Evolutionary conservation across 176 grass and related monocot species (phyloP).

Genomic region (Olyra latifolia): DNA sequence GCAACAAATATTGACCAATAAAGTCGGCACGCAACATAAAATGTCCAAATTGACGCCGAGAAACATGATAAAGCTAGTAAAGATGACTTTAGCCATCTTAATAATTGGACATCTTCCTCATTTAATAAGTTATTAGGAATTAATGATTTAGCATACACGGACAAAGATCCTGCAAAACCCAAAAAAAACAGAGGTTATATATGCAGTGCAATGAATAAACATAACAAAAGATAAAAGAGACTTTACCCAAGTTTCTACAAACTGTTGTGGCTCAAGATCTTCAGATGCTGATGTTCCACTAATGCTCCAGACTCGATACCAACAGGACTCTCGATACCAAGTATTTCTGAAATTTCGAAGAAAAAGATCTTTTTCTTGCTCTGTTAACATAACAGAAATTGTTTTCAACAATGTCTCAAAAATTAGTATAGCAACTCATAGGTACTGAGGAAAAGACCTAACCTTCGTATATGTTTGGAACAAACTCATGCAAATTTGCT

Average conservation of each 20-base stretch:
- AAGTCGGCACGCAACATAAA: slow-evolving; percentile 19
- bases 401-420: slow-evolving; percentile 20
- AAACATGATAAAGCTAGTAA: not conserved
- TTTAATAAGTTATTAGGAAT: slow-evolving; percentile 76
- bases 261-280: slow-evolving; percentile 46
- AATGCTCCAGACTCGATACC: slow-evolving; percentile 38
- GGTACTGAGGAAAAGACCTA: too few species aligned
- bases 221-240: slow-evolving; percentile 8
- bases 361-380: slow-evolving; percentile 98
- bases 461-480: too few species aligned
- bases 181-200: too few species aligned
- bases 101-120: slow-evolving; percentile 77
- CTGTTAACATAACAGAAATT: slow-evolving; percentile 52
- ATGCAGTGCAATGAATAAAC: slow-evolving; percentile 29
- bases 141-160: slow-evolving; percentile 73
- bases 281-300: slow-evolving; percentile 30
- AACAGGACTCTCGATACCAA: slow-evolving; percentile 48
- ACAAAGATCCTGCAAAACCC: slow-evolving; percentile 84
- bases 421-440: slow-evolving; percentile 15
- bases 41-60: not conserved
- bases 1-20: too few species aligned
- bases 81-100: slow-evolving; percentile 64
- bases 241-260: slow-evolving; percentile 81
- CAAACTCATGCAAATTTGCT: too few species aligned
- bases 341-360: slow-evolving; percentile 79